Evolutionary conservation across 2,329 filamentous ascomycete genomes (phyloP), one percentile per base, ranked within the genome.

Genomic region (Fusarium virguliforme): DNA sequence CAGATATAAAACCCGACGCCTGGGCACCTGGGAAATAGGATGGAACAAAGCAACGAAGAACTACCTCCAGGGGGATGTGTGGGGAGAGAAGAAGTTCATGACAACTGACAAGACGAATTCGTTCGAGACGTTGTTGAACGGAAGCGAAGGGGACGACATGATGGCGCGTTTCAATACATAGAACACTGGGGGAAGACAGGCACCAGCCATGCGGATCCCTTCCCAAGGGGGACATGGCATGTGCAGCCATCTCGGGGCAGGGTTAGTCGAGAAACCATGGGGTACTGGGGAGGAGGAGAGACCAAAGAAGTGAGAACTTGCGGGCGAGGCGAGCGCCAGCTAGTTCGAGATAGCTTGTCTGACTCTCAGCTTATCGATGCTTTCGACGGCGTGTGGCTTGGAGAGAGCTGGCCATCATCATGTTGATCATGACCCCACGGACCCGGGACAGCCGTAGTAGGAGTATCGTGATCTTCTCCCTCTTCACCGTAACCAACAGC

Each of bases 11-110:
- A 32, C 48, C 46, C 30, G 64, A 62, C 30, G 64, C 50, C 57
- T 50, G 60, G 60, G 61, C 58, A 60, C 60, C 70, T 72, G 64
- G 62, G 48, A 66, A 57, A n/a, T n/a, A 35, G 24, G 15, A 51
- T 40, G 1, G 18, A 30, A 48, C 48, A 35, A 24, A 51, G 40
- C 37, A 51, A 43, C 34, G 57, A 61, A 50, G 50, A 40, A 37
- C 22, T 55, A 55, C 38, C 13, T 37, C 50, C 15, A 22, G 30
- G 50, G 41, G 32, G 24, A 35, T 10, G 5, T 6, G 46, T 50
- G 48, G 9, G 28, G 18, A 15, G 28, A 7, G 48, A 6, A 15
- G 12, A 46, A 15, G 15, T 40, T 18, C 18, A 43, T 43, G 40
- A 43, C 40, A 43, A 43, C 40, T 43, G 40, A 43, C 40, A 32